phyloP scores from a whole-genome alignment of 1,139 yeast genomes.

The Debaryomyces fabryi region DNA sequence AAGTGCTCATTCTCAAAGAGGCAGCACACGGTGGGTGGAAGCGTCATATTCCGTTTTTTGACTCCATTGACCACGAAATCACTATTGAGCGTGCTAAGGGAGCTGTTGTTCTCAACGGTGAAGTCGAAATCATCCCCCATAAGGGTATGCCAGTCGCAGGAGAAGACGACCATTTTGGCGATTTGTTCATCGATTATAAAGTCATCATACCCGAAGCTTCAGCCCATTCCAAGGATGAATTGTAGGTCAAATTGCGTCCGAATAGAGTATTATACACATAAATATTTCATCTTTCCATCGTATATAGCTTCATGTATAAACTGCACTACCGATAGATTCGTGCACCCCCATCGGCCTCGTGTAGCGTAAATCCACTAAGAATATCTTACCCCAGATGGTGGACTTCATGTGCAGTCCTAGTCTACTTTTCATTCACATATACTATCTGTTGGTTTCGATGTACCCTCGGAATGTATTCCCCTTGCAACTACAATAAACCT shows the following conservation, averaged over 20 bases:
- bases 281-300: not conserved
- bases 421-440: not conserved
- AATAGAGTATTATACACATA: constrained; percentile 1
- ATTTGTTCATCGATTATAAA: constrained; percentile 70
- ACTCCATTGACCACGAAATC: constrained; percentile 52
- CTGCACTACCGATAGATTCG: not conserved
- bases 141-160: constrained; percentile 81
- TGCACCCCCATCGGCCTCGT: not conserved
- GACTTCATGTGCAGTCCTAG: not conserved
- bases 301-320: not conserved
- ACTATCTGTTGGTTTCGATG: not conserved
- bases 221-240: constrained; percentile 23
- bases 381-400: not conserved
- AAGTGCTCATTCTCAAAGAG: constrained; percentile 70
- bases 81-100: constrained; percentile 54
- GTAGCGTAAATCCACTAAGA: not conserved
- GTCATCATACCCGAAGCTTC: constrained; percentile 50
- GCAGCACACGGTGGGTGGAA: constrained; percentile 81
- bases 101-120: constrained; percentile 59
- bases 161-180: constrained; percentile 64
- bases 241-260: constrained; percentile 14
- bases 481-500: not conserved
- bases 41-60: constrained; percentile 67
- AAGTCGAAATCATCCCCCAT: constrained; percentile 67
- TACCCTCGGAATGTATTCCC: not conserved